A percentile compares a stretch with the other conserved stretches of the same genome.
Evolutionary conservation across 495 filamentous ascomycete genomes (phyloP).

Genomic region (Pseudoneurospora amorphoporcata): DNA sequence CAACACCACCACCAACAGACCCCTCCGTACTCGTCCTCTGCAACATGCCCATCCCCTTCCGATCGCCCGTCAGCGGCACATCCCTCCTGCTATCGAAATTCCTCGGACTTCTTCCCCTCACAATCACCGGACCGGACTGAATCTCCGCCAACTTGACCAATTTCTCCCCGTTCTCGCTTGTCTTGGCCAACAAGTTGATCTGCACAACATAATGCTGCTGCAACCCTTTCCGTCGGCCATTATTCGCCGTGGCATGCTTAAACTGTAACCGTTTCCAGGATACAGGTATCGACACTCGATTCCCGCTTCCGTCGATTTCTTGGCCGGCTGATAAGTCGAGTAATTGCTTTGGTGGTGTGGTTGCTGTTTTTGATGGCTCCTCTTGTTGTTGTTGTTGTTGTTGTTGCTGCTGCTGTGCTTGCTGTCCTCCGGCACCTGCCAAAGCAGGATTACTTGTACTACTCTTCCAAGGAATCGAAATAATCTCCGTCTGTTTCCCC

Average conservation of each 20-base stretch:
- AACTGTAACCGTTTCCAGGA: conserved; percentile 90
- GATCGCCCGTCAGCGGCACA: conserved; percentile 47
- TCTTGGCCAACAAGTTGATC: conserved; percentile 50
- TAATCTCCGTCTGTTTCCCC: conserved; percentile 79
- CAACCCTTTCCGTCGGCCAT: conserved; percentile 59
- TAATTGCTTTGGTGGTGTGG: conserved; percentile 47
- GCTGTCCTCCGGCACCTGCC: background rate
- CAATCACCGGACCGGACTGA: conserved; percentile 56
- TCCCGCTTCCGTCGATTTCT: conserved; percentile 46
- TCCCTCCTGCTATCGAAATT: conserved; percentile 63
- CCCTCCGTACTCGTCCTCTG: conserved; percentile 14
- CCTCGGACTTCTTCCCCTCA: conserved; percentile 54
- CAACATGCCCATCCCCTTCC: conserved; percentile 16
- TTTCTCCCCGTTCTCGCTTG: conserved; percentile 41
- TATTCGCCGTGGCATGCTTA: conserved; percentile 82
- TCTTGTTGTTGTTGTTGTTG: background rate
- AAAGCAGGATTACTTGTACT: conserved; percentile 44
- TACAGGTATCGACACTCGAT: conserved; percentile 67
- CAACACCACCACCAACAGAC: background rate
- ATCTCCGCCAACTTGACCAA: conserved; percentile 50
- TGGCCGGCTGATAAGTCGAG: conserved; percentile 66
- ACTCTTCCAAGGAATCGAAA: conserved; percentile 89
- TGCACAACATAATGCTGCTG: conserved; percentile 64
- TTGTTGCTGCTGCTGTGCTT: background rate
- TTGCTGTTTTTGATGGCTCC: conserved; percentile 38